These are phyloP conservation scores for Colletotrichum gigasporum DNA, from an alignment of 2,329 filamentous ascomycete genomes.

Conservation along the genomic window DNA sequence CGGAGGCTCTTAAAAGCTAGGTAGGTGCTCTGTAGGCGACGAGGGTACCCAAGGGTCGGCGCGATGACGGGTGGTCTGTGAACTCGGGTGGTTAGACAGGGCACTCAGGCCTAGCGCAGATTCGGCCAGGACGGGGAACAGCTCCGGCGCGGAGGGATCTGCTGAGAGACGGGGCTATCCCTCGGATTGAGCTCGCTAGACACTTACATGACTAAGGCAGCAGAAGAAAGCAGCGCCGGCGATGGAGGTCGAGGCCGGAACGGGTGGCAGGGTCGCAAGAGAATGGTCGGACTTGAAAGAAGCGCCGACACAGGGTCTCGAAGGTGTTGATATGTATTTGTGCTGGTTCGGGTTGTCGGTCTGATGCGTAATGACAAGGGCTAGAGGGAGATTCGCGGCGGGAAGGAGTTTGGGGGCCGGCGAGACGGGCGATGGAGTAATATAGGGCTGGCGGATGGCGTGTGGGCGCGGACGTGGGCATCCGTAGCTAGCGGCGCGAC, in stretches of 20 bases:
- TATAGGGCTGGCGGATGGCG: conserved; percentile 30
- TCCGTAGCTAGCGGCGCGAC: conserved; percentile 7
- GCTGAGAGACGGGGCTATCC: conserved; percentile 17
- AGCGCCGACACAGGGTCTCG: neutral
- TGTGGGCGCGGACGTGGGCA: conserved; percentile 20
- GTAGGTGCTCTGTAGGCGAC: neutral
- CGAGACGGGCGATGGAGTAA: conserved; percentile 20
- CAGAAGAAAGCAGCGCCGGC: conserved; percentile 16
- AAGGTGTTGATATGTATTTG: neutral
- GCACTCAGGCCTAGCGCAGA: conserved; percentile 12
- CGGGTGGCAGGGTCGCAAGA: neutral
- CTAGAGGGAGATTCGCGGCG: conserved; percentile 6
- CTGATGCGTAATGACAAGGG: conserved; percentile 4
- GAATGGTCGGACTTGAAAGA: too few species aligned
- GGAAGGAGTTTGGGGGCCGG: conserved; percentile 24
- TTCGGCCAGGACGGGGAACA: conserved; percentile 16
- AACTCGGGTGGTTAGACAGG: conserved; percentile 29
- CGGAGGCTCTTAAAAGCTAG: conserved; percentile 3
- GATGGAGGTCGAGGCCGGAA: neutral
- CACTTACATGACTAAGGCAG: conserved; percentile 20
- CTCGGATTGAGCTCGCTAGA: conserved; percentile 5
- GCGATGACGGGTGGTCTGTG: conserved; percentile 27
- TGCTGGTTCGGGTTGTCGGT: neutral
- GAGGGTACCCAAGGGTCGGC: conserved; percentile 7
- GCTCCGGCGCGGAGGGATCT: conserved; percentile 13